phyloP scores from a whole-genome alignment of 2,329 filamentous ascomycete species.

The Hypoxylon rubiginosum region DNA sequence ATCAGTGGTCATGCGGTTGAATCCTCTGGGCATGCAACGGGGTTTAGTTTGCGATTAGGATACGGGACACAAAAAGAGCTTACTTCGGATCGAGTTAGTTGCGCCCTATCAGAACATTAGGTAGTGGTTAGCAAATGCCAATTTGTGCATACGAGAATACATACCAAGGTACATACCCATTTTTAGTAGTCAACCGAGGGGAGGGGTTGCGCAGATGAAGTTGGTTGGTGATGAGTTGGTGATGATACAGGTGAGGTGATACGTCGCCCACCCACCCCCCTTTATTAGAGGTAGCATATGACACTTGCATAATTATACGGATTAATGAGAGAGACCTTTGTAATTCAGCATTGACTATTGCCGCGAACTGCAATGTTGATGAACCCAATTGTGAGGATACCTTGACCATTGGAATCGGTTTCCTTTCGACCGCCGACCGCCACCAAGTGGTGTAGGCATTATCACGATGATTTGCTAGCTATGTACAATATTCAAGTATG shows the following conservation, averaged over 20 bases:
- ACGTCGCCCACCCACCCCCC: constrained; percentile 1
- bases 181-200: neutral
- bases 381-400: neutral
- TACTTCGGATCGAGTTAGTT: constrained; percentile 15
- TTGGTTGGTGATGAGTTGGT: neutral
- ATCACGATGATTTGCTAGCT: neutral
- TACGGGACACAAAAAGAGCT: constrained; percentile 28
- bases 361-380: no score
- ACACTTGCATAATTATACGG: constrained; percentile 26
- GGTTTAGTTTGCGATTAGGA: constrained; percentile 39
- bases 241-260: constrained; percentile 6
- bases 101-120: constrained; percentile 13
- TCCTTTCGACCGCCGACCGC: no score
- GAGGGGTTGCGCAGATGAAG: constrained; percentile 5
- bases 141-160: constrained; percentile 11
- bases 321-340: constrained; percentile 21
- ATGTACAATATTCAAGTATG: no score
- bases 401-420: neutral
- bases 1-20: constrained; percentile 25
- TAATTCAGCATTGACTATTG: neutral
- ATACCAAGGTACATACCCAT: neutral
- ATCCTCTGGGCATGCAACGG: constrained; percentile 18
- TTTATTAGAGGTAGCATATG: constrained; percentile 20
- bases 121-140: constrained; percentile 30
- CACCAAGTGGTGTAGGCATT: neutral